Percentiles rank a stretch among this genome's conserved stretches.
Evolutionary conservation across 2,329 filamentous ascomycete species (phyloP).

Genomic region (Xylariales sp.): DNA sequence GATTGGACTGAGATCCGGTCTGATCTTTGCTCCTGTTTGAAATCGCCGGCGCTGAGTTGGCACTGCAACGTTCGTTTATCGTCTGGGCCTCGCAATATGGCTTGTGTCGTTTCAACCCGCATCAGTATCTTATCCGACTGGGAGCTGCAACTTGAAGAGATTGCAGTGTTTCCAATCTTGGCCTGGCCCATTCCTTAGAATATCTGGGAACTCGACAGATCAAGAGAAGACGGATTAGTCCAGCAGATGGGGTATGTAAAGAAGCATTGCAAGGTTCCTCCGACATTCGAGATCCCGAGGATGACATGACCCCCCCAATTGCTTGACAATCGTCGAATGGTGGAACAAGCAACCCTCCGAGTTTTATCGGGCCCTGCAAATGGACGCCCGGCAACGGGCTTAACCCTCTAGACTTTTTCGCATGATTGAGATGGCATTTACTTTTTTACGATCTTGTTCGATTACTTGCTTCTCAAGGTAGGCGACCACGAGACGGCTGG

Average conservation of each 20-base stretch:
- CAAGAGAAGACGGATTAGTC: not conserved
- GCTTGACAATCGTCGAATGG: no score
- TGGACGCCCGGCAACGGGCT: no score
- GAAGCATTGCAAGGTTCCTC: not conserved
- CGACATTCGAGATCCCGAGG: no score
- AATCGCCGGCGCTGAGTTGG: constrained; percentile 27
- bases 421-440: constrained; percentile 47
- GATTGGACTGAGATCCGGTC: constrained; percentile 71
- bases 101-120: constrained; percentile 18
- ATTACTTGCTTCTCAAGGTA: constrained; percentile 30
- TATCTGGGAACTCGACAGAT: not conserved
- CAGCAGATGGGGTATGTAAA: not conserved
- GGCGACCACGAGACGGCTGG: constrained; percentile 27
- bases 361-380: no score
- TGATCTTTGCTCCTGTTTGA: constrained; percentile 22
- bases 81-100: constrained; percentile 21
- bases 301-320: no score
- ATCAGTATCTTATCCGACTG: constrained; percentile 11
- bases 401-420: constrained; percentile 42
- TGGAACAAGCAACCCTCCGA: not conserved
- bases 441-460: constrained; percentile 35
- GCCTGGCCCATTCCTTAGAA: constrained; percentile 1
- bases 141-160: not conserved
- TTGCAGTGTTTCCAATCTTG: not conserved
- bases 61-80: constrained; percentile 25